phyloP scores from a whole-genome alignment of 768 basidiomycete species.

The Podaxis rugospora region DNA sequence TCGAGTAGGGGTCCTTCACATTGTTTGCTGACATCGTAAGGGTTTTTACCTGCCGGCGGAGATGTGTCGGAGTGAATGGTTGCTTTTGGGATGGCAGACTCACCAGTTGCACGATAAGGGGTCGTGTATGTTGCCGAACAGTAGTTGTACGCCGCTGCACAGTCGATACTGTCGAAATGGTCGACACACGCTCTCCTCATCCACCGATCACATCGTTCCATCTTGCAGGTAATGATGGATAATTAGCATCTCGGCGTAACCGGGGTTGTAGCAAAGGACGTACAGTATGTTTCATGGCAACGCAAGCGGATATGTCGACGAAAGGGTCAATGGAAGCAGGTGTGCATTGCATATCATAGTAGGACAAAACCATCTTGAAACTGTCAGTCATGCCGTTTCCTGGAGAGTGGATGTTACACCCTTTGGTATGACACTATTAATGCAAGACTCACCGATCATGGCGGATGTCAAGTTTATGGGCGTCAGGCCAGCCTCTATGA shows the following conservation, averaged over 20 bases:
- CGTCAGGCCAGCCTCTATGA: constrained; percentile 49
- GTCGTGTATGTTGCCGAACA: constrained; percentile 50
- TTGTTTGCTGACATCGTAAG: constrained; percentile 63
- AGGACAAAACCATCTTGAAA: constrained; percentile 36
- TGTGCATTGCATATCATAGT: constrained; percentile 52
- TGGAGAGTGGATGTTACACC: constrained; percentile 1
- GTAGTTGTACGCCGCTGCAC: constrained; percentile 55
- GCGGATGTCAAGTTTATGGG: constrained; percentile 63
- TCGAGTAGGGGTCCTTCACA: constrained; percentile 46
- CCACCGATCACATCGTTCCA: constrained; percentile 60
- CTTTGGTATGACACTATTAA: background rate
- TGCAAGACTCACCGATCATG: constrained; percentile 50
- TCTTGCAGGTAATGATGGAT: constrained; percentile 25
- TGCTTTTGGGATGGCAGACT: constrained; percentile 13
- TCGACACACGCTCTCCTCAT: constrained; percentile 56
- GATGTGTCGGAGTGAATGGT: background rate
- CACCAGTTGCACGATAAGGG: constrained; percentile 37
- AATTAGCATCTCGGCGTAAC: background rate
- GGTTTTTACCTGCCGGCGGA: constrained; percentile 36
- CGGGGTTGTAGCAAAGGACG: constrained; percentile 14
- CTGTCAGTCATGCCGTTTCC: constrained; percentile 66
- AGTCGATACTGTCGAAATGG: constrained; percentile 59
- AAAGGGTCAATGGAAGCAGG: constrained; percentile 44
- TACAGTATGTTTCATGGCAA: constrained; percentile 57
- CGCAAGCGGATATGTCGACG: constrained; percentile 43